Evolutionary conservation across 768 basidiomycete species (phyloP).

Genomic region (Amanita brunnescens): DNA sequence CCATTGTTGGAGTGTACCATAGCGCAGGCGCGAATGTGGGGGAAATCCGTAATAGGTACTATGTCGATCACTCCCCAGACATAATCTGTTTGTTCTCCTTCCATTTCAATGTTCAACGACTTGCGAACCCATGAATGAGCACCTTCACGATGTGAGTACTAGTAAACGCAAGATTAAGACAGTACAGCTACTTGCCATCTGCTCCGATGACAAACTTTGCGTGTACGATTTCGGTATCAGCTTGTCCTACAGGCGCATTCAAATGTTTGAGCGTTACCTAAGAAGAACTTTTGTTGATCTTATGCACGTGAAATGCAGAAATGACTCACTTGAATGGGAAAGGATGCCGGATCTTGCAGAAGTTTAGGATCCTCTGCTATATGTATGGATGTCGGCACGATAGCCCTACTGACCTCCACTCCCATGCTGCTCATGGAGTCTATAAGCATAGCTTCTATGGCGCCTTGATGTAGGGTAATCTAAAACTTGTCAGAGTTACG

Average conservation of each 20-base stretch:
- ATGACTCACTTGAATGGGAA: conserved; percentile 29
- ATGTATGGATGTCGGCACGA: conserved; percentile 40
- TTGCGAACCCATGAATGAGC: conserved; percentile 84
- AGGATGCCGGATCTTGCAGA: conserved; percentile 30
- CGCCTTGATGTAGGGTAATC: conserved; percentile 57
- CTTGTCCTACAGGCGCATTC: conserved; percentile 8
- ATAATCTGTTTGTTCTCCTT: conserved; percentile 70
- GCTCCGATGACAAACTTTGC: conserved; percentile 74
- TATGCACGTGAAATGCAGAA: not conserved
- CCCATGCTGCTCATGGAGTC: conserved; percentile 43
- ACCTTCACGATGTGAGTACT: conserved; percentile 27
- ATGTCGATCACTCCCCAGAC: conserved; percentile 81
- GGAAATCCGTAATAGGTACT: conserved; percentile 62
- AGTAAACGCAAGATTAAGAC: conserved; percentile 28
- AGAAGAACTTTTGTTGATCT: not conserved
- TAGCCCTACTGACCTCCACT: conserved; percentile 41
- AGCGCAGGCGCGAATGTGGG: conserved; percentile 59
- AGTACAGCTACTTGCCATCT: conserved; percentile 40
- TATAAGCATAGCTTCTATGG: conserved; percentile 50
- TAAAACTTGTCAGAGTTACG: conserved; percentile 14
- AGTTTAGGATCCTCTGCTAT: conserved; percentile 32
- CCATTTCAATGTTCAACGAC: conserved; percentile 53
- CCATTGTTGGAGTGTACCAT: conserved; percentile 64
- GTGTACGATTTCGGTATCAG: conserved; percentile 39
- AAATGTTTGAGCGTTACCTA: conserved; percentile 40